phyloP scores from a whole-genome alignment of 306 rosid genomes.

The Oemleria cerasiformis region DNA sequence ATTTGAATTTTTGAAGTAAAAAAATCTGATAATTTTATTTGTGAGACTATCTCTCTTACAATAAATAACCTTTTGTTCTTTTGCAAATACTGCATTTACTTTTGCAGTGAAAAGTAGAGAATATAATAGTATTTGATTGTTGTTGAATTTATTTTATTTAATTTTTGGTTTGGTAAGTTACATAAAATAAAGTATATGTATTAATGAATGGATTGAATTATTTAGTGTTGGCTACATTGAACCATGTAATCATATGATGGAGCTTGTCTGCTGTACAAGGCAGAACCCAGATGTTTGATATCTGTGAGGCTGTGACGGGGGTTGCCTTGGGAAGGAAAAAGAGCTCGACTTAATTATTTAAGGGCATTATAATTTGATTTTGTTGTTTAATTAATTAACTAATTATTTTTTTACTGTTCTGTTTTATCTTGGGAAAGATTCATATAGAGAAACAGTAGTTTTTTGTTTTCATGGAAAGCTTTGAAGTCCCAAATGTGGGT shows the following conservation, averaged over 20 bases:
- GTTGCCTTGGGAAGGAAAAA: conserved; percentile 38
- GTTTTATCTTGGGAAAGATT: conserved; percentile 16
- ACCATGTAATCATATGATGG: conserved; percentile 16
- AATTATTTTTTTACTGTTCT: not conserved
- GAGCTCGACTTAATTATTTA: not conserved
- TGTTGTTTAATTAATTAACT: not conserved
- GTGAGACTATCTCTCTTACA: too few species aligned
- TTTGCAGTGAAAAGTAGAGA: conserved; percentile 15
- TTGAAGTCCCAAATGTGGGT: conserved; percentile 27
- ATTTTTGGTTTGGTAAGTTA: too few species aligned
- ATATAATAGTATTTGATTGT: too few species aligned
- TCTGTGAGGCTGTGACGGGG: conserved; percentile 6
- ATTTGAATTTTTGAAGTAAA: too few species aligned
- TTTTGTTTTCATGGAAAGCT: conserved; percentile 9
- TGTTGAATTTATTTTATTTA: too few species aligned
- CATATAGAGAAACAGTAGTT: conserved; percentile 12
- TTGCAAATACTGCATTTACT: conserved; percentile 27
- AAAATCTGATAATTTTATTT: too few species aligned
- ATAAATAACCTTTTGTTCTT: conserved; percentile 16
- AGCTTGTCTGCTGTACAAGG: conserved; percentile 16
- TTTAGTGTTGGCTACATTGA: not conserved
- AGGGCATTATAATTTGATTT: not conserved
- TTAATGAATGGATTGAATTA: not conserved
- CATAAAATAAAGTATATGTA: too few species aligned
- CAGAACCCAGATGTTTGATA: conserved; percentile 28